Percentiles rank a stretch among this genome's conserved stretches.
Evolutionary conservation across 169 alveolate species (phyloP).

Genomic region (Plasmodium gaboni): DNA sequence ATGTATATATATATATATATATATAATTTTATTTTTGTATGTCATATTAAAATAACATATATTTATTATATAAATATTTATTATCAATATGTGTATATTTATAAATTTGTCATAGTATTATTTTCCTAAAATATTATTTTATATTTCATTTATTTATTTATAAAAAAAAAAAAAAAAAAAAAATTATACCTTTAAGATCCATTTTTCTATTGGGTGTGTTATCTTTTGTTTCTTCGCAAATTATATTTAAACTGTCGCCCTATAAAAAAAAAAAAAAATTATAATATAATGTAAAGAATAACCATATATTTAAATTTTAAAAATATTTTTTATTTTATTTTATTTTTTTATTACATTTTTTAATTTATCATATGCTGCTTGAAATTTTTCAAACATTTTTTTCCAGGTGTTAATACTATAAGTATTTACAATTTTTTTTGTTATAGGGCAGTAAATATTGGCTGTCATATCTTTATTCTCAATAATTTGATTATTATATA

Average conservation of each 20-base stretch:
- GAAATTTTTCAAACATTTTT: slow-evolving; percentile 53
- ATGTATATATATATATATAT: too few species aligned
- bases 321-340: neutral
- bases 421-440: slow-evolving; percentile 63
- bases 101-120: too few species aligned
- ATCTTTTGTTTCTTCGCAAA: slow-evolving; percentile 60
- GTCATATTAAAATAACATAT: too few species aligned
- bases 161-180: too few species aligned
- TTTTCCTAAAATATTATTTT: too few species aligned
- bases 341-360: slow-evolving; percentile 30
- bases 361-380: slow-evolving; percentile 51
- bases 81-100: too few species aligned
- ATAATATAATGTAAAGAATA: neutral
- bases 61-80: too few species aligned
- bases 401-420: slow-evolving; percentile 74
- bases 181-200: slow-evolving; percentile 52
- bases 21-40: too few species aligned
- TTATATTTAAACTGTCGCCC: slow-evolving; percentile 52
- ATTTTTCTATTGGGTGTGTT: slow-evolving; percentile 58
- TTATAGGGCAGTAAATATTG: slow-evolving; percentile 64
- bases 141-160: too few species aligned
- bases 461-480: slow-evolving; percentile 75
- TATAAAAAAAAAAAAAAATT: slow-evolving; percentile 1
- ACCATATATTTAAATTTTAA: neutral
- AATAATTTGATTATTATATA: slow-evolving; percentile 68